phyloP scores from a whole-genome alignment of 805 yeast species.

The Citeromyces matritensis region DNA sequence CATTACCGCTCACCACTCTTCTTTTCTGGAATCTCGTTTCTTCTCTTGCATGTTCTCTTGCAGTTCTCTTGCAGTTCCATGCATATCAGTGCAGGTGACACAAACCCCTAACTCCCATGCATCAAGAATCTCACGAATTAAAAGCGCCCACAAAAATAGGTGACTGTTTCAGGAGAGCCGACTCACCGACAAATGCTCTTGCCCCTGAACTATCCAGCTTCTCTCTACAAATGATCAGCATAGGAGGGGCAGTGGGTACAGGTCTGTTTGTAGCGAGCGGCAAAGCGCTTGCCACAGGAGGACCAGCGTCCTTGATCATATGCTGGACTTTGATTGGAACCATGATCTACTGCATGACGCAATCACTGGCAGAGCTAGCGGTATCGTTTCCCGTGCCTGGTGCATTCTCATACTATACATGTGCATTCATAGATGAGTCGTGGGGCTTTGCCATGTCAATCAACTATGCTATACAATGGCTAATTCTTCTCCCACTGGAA shows the following conservation, averaged over 20 bases:
- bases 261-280: constrained; percentile 60
- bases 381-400: constrained; percentile 51
- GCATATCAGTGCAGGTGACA: no score
- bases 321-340: constrained; percentile 39
- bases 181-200: no score
- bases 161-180: no score
- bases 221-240: constrained; percentile 52
- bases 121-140: no score
- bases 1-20: no score
- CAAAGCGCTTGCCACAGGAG: constrained; percentile 39
- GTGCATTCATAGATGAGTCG: constrained; percentile 43
- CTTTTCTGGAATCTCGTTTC: constrained; percentile 3
- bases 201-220: constrained; percentile 11
- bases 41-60: constrained; percentile 12
- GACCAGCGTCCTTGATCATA: constrained; percentile 49
- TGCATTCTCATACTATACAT: constrained; percentile 46
- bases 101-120: no score
- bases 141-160: no score
- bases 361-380: constrained; percentile 46
- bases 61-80: no score
- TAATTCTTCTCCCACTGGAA: constrained; percentile 34
- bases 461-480: constrained; percentile 39
- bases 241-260: constrained; percentile 57
- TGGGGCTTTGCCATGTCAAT: constrained; percentile 52
- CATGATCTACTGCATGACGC: constrained; percentile 43